Base-by-base conservation (phyloP, 176 grass and related monocot genomes). In the Aegilops longissima region DNA sequence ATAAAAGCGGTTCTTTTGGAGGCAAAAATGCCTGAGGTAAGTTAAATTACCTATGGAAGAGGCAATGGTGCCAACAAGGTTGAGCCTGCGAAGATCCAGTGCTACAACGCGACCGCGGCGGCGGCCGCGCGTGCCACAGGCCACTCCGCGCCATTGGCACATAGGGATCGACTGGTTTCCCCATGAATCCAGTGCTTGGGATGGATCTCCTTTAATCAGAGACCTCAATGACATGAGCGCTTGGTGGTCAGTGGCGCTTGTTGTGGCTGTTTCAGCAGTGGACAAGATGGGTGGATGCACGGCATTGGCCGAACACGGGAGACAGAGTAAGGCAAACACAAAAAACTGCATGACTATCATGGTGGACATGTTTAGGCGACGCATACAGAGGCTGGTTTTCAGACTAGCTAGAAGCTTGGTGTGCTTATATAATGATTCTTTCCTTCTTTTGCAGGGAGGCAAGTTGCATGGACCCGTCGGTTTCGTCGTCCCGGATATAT, bases 191-290 rank as follows among this genome's bases (percentile, higher is more conserved):
- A 65, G 61, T 20, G 61, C 61, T 6, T 79, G 76, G n/a, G 30
- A 39, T 29, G 78, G 59, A 29, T 65, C 78, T 42, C 61, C 36
- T 65, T 62, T 44, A 18, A 80, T 65, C 13, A 65, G 78, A 11
- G 78, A 80, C 8, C 59, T 65, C 9, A 80, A 65, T 18, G 36
- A 65, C 78, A 80, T 30, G 21, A 80, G 59, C n/a, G 61, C 61
- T 16, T 42, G 61, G 23, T 65, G 78, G 54, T 79, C 76, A 14
- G 76, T 79, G 76, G 52, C 31, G 20, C 54, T 79, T 79, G 31
- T 14, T 78, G 76, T 79, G 20, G 23, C 23, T 6, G n/a, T 44
- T 80, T 80, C 7, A 11, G 77, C 12, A 5, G 8, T 36, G 10
- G 10, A 44, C 42, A 44, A 44, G 42, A 0, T 44, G 11, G 54